These are phyloP conservation scores for Aspergillus udagawae DNA, from an alignment of 2,329 filamentous ascomycete species.

Conservation along the genomic window DNA sequence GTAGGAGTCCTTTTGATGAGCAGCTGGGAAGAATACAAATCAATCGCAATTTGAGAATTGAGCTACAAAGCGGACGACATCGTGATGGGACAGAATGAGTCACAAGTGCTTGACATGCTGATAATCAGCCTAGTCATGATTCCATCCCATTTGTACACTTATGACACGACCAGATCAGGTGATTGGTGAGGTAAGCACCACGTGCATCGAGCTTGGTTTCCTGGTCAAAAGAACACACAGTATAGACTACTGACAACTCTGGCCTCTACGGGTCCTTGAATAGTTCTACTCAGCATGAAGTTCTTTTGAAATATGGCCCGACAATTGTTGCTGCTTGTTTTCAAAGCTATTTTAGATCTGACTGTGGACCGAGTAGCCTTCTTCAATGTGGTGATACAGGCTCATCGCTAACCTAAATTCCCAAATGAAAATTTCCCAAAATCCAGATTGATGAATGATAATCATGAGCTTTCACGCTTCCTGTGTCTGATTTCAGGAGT, in stretches of 20 bases:
- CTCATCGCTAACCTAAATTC: too few species aligned
- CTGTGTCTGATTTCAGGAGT: too few species aligned
- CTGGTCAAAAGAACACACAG: background rate
- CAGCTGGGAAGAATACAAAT: background rate
- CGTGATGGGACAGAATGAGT: conserved; percentile 3
- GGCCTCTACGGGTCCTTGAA: background rate
- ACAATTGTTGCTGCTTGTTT: background rate
- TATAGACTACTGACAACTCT: too few species aligned
- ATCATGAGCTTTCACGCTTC: too few species aligned
- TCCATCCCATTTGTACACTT: background rate
- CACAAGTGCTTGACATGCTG: background rate
- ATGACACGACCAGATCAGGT: conserved; percentile 6
- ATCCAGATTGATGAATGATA: too few species aligned
- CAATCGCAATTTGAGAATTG: background rate
- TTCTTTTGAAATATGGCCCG: background rate
- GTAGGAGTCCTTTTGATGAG: background rate
- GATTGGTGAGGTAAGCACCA: conserved; percentile 8
- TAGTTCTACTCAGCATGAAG: background rate
- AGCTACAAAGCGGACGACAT: background rate
- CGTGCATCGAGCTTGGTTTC: background rate
- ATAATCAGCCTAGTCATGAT: background rate
- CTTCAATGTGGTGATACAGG: too few species aligned
- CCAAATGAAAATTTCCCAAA: too few species aligned
- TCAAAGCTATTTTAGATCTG: background rate
- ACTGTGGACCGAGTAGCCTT: background rate